Percentiles rank a stretch among this genome's conserved stretches.
Evolutionary conservation across 2,329 filamentous ascomycete species (phyloP).

Genomic region (Fusarium proliferatum): DNA sequence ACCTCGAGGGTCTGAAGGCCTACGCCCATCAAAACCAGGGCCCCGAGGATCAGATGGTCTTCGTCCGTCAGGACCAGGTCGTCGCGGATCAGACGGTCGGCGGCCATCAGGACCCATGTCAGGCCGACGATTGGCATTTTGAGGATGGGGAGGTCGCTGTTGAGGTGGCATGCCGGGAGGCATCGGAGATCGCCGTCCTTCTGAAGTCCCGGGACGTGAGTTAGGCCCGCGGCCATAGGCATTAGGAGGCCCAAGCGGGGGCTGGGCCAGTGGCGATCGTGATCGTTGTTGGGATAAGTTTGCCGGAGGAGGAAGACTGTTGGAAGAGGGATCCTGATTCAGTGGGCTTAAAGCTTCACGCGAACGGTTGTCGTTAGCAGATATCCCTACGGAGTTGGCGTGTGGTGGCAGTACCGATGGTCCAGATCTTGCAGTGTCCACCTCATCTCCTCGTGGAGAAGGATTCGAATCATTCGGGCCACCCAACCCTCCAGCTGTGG

Average conservation of each 20-base stretch:
- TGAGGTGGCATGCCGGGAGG: conserved; percentile 44
- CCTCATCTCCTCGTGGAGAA: conserved; percentile 47
- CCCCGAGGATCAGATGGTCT: conserved; percentile 36
- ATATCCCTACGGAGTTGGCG: conserved; percentile 61
- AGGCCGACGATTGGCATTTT: conserved; percentile 44
- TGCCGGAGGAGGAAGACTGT: conserved; percentile 55
- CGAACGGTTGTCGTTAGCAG: conserved; percentile 66
- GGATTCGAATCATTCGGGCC: conserved; percentile 51
- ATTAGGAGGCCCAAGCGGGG: conserved; percentile 48
- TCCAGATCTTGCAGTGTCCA: conserved; percentile 52
- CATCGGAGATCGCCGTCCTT: conserved; percentile 48
- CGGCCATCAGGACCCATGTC: conserved; percentile 41
- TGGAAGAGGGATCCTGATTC: conserved; percentile 49
- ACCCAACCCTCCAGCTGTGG: conserved; percentile 71
- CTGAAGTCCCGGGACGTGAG: conserved; percentile 48
- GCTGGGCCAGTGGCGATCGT: conserved; percentile 57
- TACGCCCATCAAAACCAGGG: conserved; percentile 32
- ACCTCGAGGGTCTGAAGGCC: conserved; percentile 31
- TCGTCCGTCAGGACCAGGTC: conserved; percentile 35
- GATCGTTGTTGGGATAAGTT: conserved; percentile 56
- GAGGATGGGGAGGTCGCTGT: conserved; percentile 45
- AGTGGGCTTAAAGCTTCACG: conserved; percentile 63
- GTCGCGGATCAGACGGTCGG: conserved; percentile 26
- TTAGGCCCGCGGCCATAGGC: conserved; percentile 49
- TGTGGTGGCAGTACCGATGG: conserved; percentile 63